Conservation (phyloP, 2,329 filamentous ascomycete genomes). For the Calonectria hawksworthii region DNA sequence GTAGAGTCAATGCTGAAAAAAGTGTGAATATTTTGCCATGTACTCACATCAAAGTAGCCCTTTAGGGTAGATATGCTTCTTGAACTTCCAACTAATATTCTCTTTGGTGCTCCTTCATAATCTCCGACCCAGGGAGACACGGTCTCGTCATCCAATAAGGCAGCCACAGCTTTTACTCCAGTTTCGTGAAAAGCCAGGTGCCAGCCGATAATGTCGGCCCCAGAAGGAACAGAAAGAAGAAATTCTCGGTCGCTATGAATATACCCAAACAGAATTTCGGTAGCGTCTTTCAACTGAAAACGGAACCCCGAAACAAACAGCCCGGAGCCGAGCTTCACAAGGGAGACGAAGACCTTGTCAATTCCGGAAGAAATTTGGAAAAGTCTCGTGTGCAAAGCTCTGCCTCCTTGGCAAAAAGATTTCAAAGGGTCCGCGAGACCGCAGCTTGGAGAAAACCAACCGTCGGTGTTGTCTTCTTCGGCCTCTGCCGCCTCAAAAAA, state of each 20-base stretch:
- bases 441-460: conserved; percentile 22
- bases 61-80: conserved; percentile 15
- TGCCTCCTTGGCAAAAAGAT: not conserved
- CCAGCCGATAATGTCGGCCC: conserved; percentile 16
- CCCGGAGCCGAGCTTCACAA: not conserved
- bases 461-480: not conserved
- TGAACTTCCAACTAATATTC: conserved; percentile 5
- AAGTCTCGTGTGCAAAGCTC: not conserved
- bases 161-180: conserved; percentile 23
- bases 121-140: conserved; percentile 26
- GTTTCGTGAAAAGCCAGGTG: conserved; percentile 15
- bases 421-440: not conserved
- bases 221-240: not conserved
- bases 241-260: conserved; percentile 20
- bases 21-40: too few relatives aligned
- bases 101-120: not conserved
- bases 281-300: not conserved
- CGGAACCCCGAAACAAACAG: conserved; percentile 25
- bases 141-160: not conserved
- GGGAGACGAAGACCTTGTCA: conserved; percentile 22
- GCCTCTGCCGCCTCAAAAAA: not conserved
- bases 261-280: conserved; percentile 17
- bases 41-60: conserved; percentile 24
- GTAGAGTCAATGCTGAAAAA: not conserved
- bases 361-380: not conserved